Conservation (phyloP, 176 grass and related monocot species). For the Oryza brachyantha region DNA sequence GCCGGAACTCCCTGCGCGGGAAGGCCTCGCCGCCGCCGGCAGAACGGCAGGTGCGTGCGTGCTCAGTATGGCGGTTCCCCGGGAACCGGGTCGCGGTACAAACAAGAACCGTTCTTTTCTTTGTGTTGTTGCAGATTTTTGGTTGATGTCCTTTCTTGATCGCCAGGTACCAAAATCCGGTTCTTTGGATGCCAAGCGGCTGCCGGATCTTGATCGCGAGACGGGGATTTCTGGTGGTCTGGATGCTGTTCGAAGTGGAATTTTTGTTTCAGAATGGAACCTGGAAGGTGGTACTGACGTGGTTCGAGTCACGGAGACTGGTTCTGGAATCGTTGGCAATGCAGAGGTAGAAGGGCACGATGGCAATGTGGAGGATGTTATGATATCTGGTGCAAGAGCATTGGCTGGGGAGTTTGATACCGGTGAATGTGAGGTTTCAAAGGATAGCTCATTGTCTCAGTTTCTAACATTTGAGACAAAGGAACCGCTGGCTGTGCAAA, state of each 20-base stretch:
- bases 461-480: slow-evolving; percentile 8
- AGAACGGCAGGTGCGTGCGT: slow-evolving; percentile 14
- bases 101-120: neutral
- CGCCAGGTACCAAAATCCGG: neutral
- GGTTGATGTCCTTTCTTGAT: neutral
- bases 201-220: neutral
- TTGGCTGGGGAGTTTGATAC: slow-evolving; percentile 23
- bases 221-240: slow-evolving; percentile 3
- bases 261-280: neutral
- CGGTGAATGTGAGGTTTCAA: neutral
- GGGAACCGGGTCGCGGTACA: neutral
- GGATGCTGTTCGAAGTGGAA: neutral
- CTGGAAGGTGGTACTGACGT: slow-evolving; percentile 14
- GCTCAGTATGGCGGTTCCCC: neutral
- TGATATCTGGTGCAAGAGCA: slow-evolving; percentile 24
- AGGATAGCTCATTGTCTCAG: slow-evolving; percentile 17
- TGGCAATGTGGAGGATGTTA: neutral
- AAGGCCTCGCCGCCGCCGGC: slow-evolving; percentile 7
- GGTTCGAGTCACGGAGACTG: slow-evolving; percentile 2
- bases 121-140: neutral
- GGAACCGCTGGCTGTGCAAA: neutral
- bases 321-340: slow-evolving; percentile 7
- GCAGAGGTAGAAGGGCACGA: neutral
- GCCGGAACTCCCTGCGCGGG: slow-evolving; percentile 39
- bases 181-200: neutral